Conservation (phyloP, 1,139 yeast species). For the Pneumocystis canis region DNA sequence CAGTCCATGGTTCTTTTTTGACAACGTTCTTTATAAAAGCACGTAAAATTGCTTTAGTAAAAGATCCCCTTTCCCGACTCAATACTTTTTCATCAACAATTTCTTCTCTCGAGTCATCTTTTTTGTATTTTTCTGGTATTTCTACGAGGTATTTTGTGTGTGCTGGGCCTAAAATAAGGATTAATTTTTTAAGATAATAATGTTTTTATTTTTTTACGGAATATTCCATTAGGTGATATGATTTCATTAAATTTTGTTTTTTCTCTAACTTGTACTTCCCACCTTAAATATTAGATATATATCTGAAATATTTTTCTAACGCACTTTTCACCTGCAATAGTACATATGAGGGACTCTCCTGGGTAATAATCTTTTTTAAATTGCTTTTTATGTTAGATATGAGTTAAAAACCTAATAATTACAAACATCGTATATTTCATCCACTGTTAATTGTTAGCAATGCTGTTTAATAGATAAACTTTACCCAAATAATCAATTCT, state of each 20-base stretch:
- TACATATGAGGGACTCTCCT: slow-evolving; percentile 42
- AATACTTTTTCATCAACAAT: slow-evolving; percentile 56
- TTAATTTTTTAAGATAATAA: background rate
- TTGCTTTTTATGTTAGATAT: slow-evolving; percentile 23
- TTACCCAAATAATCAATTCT: slow-evolving; percentile 74
- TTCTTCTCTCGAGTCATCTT: slow-evolving; percentile 34
- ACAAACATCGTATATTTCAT: slow-evolving; percentile 4
- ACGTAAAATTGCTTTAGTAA: slow-evolving; percentile 79
- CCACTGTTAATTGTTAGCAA: slow-evolving; percentile 2
- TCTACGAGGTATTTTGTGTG: slow-evolving; percentile 60
- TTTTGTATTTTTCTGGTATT: slow-evolving; percentile 28
- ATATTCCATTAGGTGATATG: slow-evolving; percentile 31
- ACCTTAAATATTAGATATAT: slow-evolving; percentile 32
- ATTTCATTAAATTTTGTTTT: slow-evolving; percentile 30
- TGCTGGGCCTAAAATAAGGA: slow-evolving; percentile 33
- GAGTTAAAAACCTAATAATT: slow-evolving; percentile 23
- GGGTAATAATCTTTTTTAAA: slow-evolving; percentile 82
- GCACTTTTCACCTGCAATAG: background rate
- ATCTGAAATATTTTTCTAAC: slow-evolving; percentile 31
- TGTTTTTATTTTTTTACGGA: background rate
- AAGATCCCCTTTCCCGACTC: slow-evolving; percentile 67
- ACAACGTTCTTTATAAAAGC: slow-evolving; percentile 79
- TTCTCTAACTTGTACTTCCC: slow-evolving; percentile 44
- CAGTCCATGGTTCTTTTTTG: slow-evolving; percentile 65
- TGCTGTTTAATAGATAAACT: slow-evolving; percentile 38